These are phyloP conservation scores for Colletotrichum endophyticum DNA, from an alignment of 2,329 filamentous ascomycete species.

Conservation along the genomic window DNA sequence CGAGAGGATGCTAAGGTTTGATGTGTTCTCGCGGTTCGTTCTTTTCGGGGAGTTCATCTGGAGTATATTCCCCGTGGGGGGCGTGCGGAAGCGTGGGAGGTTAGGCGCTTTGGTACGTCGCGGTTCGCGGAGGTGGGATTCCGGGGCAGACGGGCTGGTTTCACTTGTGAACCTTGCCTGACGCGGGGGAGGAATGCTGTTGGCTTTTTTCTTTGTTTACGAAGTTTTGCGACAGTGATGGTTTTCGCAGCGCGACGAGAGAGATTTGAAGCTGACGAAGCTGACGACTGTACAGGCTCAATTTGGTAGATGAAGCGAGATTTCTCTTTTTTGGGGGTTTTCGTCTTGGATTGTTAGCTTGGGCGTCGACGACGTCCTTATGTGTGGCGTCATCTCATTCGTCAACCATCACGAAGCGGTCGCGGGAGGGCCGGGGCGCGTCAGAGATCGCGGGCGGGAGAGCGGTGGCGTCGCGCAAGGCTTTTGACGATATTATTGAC, in stretches of 20 bases:
- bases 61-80: neutral
- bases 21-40: neutral
- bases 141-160: constrained; percentile 12
- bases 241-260: neutral
- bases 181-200: neutral
- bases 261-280: neutral
- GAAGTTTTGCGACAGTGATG: neutral
- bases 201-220: neutral
- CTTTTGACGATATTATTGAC: neutral
- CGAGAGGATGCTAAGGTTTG: neutral
- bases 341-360: neutral
- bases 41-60: neutral
- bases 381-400: neutral
- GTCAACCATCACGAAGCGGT: neutral
- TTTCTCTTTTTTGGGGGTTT: neutral
- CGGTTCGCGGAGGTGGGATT: constrained; percentile 7
- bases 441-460: neutral
- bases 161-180: neutral
- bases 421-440: constrained; percentile 4
- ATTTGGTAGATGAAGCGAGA: neutral
- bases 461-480: neutral
- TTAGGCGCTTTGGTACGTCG: constrained; percentile 1
- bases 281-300: neutral
- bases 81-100: neutral
- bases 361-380: neutral